A percentile compares a stretch with the other conserved stretches of the same genome.
These are phyloP conservation scores for Mrakia blollopis DNA, from an alignment of 768 basidiomycete species.

Conservation along the genomic window DNA sequence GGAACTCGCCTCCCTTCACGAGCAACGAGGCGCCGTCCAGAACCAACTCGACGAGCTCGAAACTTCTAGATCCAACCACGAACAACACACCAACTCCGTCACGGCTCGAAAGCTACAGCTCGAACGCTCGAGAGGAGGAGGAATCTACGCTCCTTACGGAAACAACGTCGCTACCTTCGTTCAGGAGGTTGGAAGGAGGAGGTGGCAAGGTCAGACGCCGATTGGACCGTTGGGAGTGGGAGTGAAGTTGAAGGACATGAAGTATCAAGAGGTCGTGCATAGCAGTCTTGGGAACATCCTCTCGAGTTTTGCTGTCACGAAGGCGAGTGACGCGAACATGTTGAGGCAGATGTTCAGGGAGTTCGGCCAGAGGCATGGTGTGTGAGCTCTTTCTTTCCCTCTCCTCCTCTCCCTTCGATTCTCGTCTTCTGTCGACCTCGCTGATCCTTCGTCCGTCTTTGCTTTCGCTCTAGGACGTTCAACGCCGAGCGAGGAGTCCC, in stretches of 20 bases:
- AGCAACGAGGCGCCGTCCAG: not conserved
- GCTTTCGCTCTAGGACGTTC: not conserved
- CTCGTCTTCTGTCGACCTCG: too few species aligned
- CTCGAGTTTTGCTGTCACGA: constrained; percentile 68
- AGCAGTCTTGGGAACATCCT: constrained; percentile 57
- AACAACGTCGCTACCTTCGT: constrained; percentile 35
- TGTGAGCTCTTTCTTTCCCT: not conserved
- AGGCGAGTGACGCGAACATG: constrained; percentile 57
- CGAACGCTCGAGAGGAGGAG: constrained; percentile 8
- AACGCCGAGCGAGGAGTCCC: constrained; percentile 2
- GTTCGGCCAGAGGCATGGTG: constrained; percentile 16
- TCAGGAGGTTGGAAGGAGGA: constrained; percentile 38
- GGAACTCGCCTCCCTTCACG: not conserved
- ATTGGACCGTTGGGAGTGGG: constrained; percentile 65
- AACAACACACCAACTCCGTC: not conserved
- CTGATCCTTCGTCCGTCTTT: not conserved
- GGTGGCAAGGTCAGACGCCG: constrained; percentile 40
- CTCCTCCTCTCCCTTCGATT: not conserved
- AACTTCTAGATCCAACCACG: not conserved
- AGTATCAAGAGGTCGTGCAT: constrained; percentile 66
- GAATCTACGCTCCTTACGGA: constrained; percentile 41
- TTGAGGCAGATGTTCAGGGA: constrained; percentile 54
- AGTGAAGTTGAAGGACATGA: constrained; percentile 66
- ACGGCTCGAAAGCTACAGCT: not conserved
- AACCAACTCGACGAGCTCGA: not conserved